A percentile compares a stretch with the other conserved stretches of the same genome.
Conservation (phyloP, 441 rosid genomes). For the Mallotus repandus region DNA sequence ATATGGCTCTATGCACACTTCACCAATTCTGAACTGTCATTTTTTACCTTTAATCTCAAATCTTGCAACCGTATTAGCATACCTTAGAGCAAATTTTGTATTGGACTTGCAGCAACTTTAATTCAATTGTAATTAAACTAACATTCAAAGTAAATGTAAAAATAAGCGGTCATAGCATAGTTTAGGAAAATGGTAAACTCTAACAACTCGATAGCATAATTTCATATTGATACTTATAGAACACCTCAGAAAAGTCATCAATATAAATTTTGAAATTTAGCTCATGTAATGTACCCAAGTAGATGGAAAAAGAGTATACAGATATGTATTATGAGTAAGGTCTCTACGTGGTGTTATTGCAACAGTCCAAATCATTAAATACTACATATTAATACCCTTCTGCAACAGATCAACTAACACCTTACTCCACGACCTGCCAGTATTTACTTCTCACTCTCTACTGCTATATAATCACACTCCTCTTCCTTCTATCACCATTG, state of each 20-base stretch:
- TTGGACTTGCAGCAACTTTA: not conserved
- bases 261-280: not conserved
- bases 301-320: not conserved
- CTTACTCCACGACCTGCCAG: constrained; percentile 19
- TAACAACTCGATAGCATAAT: too few species aligned
- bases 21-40: too few species aligned
- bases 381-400: constrained; percentile 19
- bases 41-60: too few species aligned
- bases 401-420: constrained; percentile 30
- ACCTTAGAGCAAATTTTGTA: not conserved
- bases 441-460: constrained; percentile 25
- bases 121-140: too few species aligned
- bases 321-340: not conserved
- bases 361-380: constrained; percentile 7
- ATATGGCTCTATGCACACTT: not conserved
- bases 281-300: not conserved
- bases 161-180: not conserved
- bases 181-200: not conserved
- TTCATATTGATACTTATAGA: too few species aligned
- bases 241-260: not conserved
- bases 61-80: too few species aligned
- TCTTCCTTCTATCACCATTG: not conserved
- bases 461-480: constrained; percentile 5
- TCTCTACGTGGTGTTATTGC: not conserved
- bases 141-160: not conserved